Conservation (phyloP, 139 green algal genomes). For the Ulvella scutata region DNA sequence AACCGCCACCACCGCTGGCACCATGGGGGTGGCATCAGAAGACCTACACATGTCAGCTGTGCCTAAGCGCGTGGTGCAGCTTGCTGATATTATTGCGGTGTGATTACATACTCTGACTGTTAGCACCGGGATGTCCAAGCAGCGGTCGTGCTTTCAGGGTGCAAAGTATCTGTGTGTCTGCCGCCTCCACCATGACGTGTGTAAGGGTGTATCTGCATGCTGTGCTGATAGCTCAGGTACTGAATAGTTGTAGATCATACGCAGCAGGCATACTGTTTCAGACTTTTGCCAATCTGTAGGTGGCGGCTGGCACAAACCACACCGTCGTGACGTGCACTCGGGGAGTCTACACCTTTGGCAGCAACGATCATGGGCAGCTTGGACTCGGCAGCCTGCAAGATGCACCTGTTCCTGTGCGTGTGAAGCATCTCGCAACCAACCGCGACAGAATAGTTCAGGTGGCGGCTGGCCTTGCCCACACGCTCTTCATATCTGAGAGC, state of each 20-base stretch:
- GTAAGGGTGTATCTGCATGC: too few species aligned
- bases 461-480: background rate
- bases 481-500: background rate
- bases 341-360: slow-evolving; percentile 55
- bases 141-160: too few species aligned
- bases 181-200: too few species aligned
- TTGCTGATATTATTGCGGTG: background rate
- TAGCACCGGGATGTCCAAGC: too few species aligned
- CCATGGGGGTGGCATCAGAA: background rate
- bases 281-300: too few species aligned
- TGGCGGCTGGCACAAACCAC: slow-evolving; percentile 52
- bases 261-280: too few species aligned
- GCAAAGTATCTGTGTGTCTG: too few species aligned
- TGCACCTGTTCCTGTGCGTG: background rate
- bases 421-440: background rate
- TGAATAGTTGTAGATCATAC: too few species aligned
- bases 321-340: slow-evolving; percentile 50
- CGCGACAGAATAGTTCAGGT: background rate
- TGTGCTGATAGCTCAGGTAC: too few species aligned
- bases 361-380: slow-evolving; percentile 41
- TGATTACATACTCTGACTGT: too few species aligned
- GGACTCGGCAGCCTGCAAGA: slow-evolving; percentile 17
- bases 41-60: background rate
- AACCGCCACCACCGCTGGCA: too few species aligned
- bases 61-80: background rate